Evolutionary conservation across 352 stramenopile genomes (phyloP).

Genomic region (Phytophthora syringae): DNA sequence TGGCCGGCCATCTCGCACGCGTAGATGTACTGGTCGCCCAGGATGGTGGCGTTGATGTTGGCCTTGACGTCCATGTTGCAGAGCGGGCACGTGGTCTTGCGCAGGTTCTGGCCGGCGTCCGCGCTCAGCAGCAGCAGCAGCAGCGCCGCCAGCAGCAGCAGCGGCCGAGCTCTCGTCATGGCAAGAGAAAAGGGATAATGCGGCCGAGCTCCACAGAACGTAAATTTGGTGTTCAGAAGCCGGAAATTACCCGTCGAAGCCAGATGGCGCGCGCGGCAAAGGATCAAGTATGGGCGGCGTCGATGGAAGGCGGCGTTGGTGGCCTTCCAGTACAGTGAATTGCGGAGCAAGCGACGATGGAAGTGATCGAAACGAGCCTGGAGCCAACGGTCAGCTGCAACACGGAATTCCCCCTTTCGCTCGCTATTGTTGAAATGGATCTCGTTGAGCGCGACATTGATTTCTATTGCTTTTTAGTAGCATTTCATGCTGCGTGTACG

Average conservation of each 20-base stretch:
- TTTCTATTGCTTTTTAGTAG: neutral
- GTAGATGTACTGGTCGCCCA: slow-evolving; percentile 79
- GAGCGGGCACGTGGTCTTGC: slow-evolving; percentile 59
- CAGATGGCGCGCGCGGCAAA: slow-evolving; percentile 14
- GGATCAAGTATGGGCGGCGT: slow-evolving; percentile 17
- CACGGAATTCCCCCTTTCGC: slow-evolving; percentile 18
- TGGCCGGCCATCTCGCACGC: slow-evolving; percentile 86
- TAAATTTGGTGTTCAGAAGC: slow-evolving; percentile 15
- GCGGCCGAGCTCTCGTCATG: slow-evolving; percentile 26
- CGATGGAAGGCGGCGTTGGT: slow-evolving; percentile 18
- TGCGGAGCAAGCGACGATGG: neutral
- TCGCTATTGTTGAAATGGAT: slow-evolving; percentile 8
- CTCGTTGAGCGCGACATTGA: neutral
- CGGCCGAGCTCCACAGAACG: neutral
- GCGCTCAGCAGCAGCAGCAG: slow-evolving; percentile 26
- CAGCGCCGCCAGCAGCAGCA: slow-evolving; percentile 33
- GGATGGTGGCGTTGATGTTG: slow-evolving; percentile 68
- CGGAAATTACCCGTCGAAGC: slow-evolving; percentile 6
- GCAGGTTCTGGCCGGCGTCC: slow-evolving; percentile 58
- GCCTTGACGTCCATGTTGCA: slow-evolving; percentile 67
- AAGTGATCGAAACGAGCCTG: slow-evolving; percentile 23
- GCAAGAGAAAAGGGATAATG: slow-evolving; percentile 23
- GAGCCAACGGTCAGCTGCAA: slow-evolving; percentile 5
- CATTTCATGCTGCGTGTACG: too few relatives aligned
- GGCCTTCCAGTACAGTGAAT: neutral